Conservation (phyloP, 2,329 filamentous ascomycete species). For the Pseudogymnoascus sp. region DNA sequence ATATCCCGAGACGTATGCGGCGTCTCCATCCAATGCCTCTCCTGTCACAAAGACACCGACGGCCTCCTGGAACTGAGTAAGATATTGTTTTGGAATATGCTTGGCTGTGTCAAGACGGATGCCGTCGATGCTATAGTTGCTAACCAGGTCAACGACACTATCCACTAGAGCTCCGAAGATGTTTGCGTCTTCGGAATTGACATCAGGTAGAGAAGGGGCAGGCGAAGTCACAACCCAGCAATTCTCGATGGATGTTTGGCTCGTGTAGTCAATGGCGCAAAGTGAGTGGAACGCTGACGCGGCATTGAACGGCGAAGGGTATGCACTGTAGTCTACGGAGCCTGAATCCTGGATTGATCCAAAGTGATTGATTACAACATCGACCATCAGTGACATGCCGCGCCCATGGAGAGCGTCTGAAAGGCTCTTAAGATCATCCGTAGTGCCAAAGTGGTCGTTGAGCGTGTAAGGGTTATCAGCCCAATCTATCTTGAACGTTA, state of each 20-base stretch:
- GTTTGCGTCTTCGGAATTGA: constrained; percentile 33
- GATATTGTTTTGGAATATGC: constrained; percentile 42
- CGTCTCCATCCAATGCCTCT: constrained; percentile 47
- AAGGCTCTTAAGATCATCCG: constrained; percentile 38
- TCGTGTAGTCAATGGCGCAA: constrained; percentile 22
- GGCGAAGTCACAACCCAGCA: constrained; percentile 39
- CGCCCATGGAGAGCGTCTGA: constrained; percentile 34
- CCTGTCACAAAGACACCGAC: constrained; percentile 51
- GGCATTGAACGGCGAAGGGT: constrained; percentile 25
- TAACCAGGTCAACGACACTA: constrained; percentile 34
- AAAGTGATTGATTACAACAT: constrained; percentile 39
- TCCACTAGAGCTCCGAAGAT: constrained; percentile 31
- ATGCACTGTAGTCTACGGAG: constrained; percentile 27
- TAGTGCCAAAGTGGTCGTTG: constrained; percentile 39
- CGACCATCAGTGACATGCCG: constrained; percentile 42
- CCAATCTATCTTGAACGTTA: constrained; percentile 25
- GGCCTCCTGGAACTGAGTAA: constrained; percentile 42
- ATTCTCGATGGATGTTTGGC: constrained; percentile 29
- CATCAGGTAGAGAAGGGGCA: constrained; percentile 33
- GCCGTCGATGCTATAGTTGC: constrained; percentile 39
- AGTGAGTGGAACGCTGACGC: constrained; percentile 10
- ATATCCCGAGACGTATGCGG: constrained; percentile 36
- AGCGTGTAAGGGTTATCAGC: constrained; percentile 35
- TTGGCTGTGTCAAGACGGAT: constrained; percentile 41
- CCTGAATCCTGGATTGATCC: neutral